A percentile compares a stretch with the other conserved stretches of the same genome.
Evolutionary conservation across 1,284 basidiomycete species (phyloP).

Genomic region (Trichosporon asahii): DNA sequence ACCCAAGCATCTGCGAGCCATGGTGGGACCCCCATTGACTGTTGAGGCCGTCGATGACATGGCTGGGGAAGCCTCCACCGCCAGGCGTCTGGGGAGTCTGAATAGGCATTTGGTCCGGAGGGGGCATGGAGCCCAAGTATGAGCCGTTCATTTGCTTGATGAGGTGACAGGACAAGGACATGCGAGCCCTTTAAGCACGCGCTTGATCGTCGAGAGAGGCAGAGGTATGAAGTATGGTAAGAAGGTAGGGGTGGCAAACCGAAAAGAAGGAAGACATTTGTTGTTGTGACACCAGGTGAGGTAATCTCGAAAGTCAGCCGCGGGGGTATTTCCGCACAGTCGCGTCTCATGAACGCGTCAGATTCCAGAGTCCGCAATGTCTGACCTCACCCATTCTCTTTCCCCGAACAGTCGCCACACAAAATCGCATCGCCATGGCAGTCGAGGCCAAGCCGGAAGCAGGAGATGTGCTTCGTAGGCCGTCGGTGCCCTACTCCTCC

Average conservation of each 20-base stretch:
- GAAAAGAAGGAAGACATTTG: constrained; percentile 3
- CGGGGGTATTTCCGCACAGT: not conserved
- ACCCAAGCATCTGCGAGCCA: constrained; percentile 7
- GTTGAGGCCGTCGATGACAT: constrained; percentile 7
- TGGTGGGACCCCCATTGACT: constrained; percentile 22
- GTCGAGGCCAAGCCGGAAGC: constrained; percentile 13
- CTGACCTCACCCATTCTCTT: not conserved
- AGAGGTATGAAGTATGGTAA: not conserved
- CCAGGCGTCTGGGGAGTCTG: constrained; percentile 16
- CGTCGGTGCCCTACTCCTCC: constrained; percentile 37
- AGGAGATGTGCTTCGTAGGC: constrained; percentile 24
- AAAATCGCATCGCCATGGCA: constrained; percentile 15
- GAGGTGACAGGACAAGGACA: constrained; percentile 40
- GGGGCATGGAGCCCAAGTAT: constrained; percentile 13
- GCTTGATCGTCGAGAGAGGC: not conserved
- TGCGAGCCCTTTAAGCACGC: constrained; percentile 13
- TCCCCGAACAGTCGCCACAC: not conserved
- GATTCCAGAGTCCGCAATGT: not conserved
- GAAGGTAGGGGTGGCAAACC: not conserved
- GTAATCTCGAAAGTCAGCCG: constrained; percentile 10
- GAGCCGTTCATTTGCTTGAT: constrained; percentile 34
- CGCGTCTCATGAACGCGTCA: constrained; percentile 14
- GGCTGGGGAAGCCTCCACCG: not conserved
- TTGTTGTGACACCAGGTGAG: constrained; percentile 12
- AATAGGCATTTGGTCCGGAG: constrained; percentile 16